Percentiles rank a stretch among this genome's conserved stretches.
Evolutionary conservation across 345 rosid genomes (phyloP).

Genomic region (Linum trigynum): DNA sequence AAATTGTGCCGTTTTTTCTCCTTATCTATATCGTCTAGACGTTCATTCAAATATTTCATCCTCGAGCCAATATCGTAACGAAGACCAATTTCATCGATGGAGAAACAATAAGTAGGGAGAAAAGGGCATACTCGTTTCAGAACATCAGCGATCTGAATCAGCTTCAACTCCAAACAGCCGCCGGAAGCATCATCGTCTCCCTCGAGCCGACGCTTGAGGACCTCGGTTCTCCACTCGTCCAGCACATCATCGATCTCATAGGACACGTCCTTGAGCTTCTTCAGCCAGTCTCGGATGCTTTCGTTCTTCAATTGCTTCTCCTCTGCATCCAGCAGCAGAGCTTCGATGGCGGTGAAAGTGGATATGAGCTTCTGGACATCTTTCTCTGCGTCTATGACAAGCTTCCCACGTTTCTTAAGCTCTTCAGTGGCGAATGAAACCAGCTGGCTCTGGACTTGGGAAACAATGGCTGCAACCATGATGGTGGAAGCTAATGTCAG

Average conservation of each 20-base stretch:
- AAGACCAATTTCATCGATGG: neutral
- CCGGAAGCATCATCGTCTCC: neutral
- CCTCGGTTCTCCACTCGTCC: too few relatives aligned
- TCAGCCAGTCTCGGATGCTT: too few relatives aligned
- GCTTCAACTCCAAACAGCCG: neutral
- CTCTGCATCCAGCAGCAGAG: too few relatives aligned
- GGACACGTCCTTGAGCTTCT: too few relatives aligned
- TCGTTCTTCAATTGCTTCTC: too few relatives aligned
- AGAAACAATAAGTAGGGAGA: neutral
- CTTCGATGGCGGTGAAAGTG: conserved; percentile 2
- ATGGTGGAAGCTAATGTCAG: too few relatives aligned
- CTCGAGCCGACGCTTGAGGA: too few relatives aligned
- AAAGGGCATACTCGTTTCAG: neutral
- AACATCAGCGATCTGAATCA: neutral
- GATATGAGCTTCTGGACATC: conserved; percentile 2
- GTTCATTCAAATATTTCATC: neutral
- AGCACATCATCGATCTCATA: too few relatives aligned
- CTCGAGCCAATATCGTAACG: conserved; percentile 1
- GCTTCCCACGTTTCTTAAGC: neutral
- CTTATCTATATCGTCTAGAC: neutral
- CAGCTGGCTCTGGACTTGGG: neutral
- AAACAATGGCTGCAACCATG: conserved; percentile 10
- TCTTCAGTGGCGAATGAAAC: neutral
- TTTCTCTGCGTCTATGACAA: conserved; percentile 5
- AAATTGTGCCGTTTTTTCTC: neutral